Evolutionary conservation across 768 basidiomycete species (phyloP).

Genomic region (Leccinum variicolor): DNA sequence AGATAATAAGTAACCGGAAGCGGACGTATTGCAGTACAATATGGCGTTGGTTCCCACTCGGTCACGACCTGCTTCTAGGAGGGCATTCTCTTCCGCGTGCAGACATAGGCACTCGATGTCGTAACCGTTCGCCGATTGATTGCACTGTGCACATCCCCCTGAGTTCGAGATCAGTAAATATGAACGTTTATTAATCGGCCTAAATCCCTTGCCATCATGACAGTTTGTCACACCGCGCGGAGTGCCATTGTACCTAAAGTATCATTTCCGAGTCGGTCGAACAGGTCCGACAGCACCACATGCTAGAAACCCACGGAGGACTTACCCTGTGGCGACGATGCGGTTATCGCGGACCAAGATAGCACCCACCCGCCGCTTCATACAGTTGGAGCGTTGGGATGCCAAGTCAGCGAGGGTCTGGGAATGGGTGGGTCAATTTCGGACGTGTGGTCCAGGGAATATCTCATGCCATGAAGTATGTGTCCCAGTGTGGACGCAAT

Average conservation of each 20-base stretch:
- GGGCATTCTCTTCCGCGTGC: slow-evolving; percentile 97
- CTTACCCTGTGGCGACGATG: slow-evolving; percentile 75
- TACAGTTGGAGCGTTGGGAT: slow-evolving; percentile 88
- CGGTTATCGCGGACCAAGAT: slow-evolving; percentile 84
- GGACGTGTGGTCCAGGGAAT: background rate
- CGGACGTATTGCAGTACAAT: slow-evolving; percentile 98
- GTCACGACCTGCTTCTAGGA: slow-evolving; percentile 91
- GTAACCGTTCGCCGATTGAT: slow-evolving; percentile 43
- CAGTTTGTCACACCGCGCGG: slow-evolving; percentile 89
- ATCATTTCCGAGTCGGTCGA: background rate
- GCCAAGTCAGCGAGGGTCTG: slow-evolving; percentile 89
- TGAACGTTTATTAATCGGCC: background rate
- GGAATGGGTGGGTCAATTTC: slow-evolving; percentile 6
- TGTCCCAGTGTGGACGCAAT: slow-evolving; percentile 89
- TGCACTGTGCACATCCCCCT: slow-evolving; percentile 87
- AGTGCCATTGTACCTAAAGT: slow-evolving; percentile 89
- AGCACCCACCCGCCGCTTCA: slow-evolving; percentile 96
- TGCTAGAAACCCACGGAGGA: slow-evolving; percentile 1
- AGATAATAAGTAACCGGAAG: slow-evolving; percentile 6
- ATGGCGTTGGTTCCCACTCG: slow-evolving; percentile 78
- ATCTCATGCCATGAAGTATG: slow-evolving; percentile 86
- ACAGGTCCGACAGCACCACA: slow-evolving; percentile 1
- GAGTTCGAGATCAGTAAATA: slow-evolving; percentile 58
- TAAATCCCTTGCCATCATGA: slow-evolving; percentile 32
- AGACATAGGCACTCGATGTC: slow-evolving; percentile 86